A percentile compares a stretch with the other conserved stretches of the same genome.
phyloP scores from a whole-genome alignment of 805 yeast genomes.

The Lachancea kluyveri region DNA sequence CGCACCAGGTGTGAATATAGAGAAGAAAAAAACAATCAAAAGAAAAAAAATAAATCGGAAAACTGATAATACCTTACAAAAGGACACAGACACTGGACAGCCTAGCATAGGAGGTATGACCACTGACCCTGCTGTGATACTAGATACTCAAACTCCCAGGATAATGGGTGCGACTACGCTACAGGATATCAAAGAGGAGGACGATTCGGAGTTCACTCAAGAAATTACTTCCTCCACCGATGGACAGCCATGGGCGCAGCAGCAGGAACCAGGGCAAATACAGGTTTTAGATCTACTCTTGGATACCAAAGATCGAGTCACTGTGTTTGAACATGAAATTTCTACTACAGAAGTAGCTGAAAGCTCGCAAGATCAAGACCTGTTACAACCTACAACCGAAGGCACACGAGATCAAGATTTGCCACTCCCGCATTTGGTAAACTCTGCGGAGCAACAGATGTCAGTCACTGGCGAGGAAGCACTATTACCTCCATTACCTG shows the following conservation, averaged over 20 bases:
- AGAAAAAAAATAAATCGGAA: no score
- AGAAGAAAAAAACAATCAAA: no score
- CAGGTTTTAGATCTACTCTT: no score
- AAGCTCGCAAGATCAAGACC: neutral
- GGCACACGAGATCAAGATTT: neutral
- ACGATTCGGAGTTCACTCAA: slow-evolving; percentile 1
- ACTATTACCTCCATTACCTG: slow-evolving; percentile 11
- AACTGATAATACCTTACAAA: no score
- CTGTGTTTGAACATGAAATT: slow-evolving; percentile 1
- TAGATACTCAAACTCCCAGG: no score
- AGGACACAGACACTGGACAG: no score
- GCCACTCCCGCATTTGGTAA: neutral
- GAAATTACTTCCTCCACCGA: neutral
- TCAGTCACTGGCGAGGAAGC: slow-evolving; percentile 5
- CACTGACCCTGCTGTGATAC: no score
- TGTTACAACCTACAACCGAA: neutral
- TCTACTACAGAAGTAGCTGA: neutral
- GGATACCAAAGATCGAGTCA: slow-evolving; percentile 3
- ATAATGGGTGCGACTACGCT: no score
- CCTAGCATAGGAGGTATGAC: no score
- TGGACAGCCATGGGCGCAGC: neutral
- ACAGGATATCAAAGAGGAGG: slow-evolving; percentile 26
- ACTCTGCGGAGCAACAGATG: slow-evolving; percentile 1
- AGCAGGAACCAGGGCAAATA: neutral
- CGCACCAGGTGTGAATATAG: no score